Evolutionary conservation across 306 rosid species (phyloP), one percentile per base, ranked within the genome.

Genomic region (Rosa lucieae): DNA sequence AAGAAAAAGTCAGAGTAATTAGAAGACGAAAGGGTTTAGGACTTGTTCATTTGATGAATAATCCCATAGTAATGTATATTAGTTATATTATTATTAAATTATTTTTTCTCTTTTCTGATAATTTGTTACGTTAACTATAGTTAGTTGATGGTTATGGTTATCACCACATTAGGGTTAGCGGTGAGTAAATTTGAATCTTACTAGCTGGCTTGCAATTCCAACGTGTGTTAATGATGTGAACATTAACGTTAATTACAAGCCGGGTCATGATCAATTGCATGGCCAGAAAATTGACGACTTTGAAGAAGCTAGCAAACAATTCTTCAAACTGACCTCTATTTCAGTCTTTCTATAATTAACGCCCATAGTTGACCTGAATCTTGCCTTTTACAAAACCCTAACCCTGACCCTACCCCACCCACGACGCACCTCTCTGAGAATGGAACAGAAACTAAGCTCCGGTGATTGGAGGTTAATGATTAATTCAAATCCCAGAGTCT

Each of bases 201-300:
- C 61, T 53, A 48, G 48, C 14, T 18, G 1, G 8, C 17, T 52
- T 51, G 56, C 62, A 55, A 7, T 56, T 56, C 29, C 13, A 56
- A 56, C 63, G 63, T 56, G 63, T 56, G n/a, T 3, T 8, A 8
- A 56, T n/a, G 32, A 56, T 56, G 5, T 55, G 61, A 55, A 20
- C 61, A 7, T 55, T 55, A 18, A 55, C 11, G 26, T 55, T 20
- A 55, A 55, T 55, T 6, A 55, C 32, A n/a, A 62, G 39, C 67
- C 6, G 48, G 77, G 72, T 56, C 47, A 10, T 44, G 47, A 44
- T 44, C 77, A 55, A 72, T 18, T 47, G 77, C 66, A 48, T 79
- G 65, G 77, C 67, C 67, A 23, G 67, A 61, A 11, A 49, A 9
- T 8, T n/a, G 10, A 58, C 65, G 32, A 58, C 59, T 53, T 53